Evolutionary conservation across 441 rosid species (phyloP).

Genomic region (Populus hybrid): DNA sequence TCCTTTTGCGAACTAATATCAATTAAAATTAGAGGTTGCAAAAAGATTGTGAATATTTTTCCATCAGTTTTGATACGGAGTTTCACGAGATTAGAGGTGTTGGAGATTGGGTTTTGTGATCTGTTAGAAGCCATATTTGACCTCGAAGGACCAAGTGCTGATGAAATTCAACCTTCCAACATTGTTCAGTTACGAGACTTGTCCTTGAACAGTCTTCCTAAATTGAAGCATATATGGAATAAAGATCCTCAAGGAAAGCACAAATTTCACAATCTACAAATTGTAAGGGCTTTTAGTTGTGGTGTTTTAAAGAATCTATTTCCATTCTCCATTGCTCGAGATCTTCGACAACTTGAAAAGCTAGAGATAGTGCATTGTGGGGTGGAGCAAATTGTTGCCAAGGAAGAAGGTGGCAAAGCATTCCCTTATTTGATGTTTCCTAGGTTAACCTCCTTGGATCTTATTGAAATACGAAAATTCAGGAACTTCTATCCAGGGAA

Average conservation of each 20-base stretch:
- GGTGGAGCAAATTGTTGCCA: constrained; percentile 15
- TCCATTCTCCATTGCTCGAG: constrained; percentile 1
- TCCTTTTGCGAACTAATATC: constrained; percentile 1
- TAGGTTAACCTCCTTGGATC: not conserved
- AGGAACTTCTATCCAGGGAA: not conserved
- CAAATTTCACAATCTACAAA: constrained; percentile 14
- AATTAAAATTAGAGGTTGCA: not conserved
- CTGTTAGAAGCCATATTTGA: constrained; percentile 9
- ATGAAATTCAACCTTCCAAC: not conserved
- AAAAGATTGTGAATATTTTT: constrained; percentile 2
- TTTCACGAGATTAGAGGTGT: constrained; percentile 4
- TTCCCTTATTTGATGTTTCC: not conserved
- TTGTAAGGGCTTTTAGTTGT: not conserved
- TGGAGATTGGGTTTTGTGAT: not conserved
- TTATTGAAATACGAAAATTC: not conserved
- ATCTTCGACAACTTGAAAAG: constrained; percentile 15
- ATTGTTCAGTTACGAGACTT: not conserved
- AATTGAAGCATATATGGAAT: constrained; percentile 26
- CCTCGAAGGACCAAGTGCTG: not conserved
- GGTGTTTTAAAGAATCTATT: not conserved
- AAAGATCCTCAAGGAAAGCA: constrained; percentile 20
- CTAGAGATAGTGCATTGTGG: not conserved
- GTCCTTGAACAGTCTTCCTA: not conserved
- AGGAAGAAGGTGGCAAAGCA: constrained; percentile 10
- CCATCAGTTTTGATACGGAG: not conserved